Conservation (phyloP, 495 filamentous ascomycete species). For the Alectoria sarmentosa region DNA sequence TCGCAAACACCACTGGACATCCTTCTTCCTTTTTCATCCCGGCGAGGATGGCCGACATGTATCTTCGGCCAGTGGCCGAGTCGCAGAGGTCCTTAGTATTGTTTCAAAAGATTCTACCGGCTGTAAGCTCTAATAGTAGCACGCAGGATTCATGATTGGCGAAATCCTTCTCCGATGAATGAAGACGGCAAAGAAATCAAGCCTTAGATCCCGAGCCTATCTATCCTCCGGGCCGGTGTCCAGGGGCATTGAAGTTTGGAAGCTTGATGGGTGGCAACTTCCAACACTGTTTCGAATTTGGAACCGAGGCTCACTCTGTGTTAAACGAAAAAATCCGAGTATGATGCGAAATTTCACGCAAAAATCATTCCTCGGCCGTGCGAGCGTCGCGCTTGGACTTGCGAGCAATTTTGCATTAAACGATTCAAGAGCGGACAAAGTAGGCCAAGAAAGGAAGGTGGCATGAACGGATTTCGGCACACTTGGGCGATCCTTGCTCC, state of each 20-base stretch:
- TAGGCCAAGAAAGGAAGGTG: background rate
- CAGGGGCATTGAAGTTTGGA: background rate
- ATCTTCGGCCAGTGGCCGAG: background rate
- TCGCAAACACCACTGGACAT: background rate
- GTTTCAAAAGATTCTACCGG: no score
- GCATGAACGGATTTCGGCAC: background rate
- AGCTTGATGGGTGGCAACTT: background rate
- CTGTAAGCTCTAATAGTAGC: background rate
- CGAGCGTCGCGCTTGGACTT: background rate
- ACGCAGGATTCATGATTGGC: background rate
- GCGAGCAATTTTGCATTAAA: background rate
- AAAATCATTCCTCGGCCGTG: background rate
- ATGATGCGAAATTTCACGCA: no score
- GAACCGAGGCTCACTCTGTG: background rate
- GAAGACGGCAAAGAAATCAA: background rate
- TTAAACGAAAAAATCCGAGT: background rate
- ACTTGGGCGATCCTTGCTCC: background rate
- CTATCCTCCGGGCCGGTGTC: background rate
- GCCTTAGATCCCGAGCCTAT: background rate
- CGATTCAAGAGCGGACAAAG: background rate
- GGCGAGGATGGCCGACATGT: background rate
- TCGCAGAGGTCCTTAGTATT: background rate
- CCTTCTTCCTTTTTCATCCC: background rate
- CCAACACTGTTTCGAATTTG: background rate
- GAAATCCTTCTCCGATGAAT: background rate